A percentile compares a stretch with the other conserved stretches of the same genome.
Conservation (phyloP, 345 rosid species). For the Gossypium thurberi region DNA sequence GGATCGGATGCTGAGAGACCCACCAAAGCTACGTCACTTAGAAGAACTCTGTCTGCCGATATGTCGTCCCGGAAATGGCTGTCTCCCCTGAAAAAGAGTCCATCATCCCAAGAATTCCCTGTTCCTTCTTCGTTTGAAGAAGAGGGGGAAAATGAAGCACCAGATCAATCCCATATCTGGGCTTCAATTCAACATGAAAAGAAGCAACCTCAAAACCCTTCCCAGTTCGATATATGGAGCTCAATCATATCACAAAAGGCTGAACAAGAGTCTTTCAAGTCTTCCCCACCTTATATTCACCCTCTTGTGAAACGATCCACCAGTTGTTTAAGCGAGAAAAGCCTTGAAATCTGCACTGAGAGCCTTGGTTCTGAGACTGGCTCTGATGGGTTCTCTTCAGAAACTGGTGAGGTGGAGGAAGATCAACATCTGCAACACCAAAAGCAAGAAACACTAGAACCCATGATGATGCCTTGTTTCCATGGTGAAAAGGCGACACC, state of each 20-base stretch:
- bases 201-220: slow-evolving; percentile 22
- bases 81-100: slow-evolving; percentile 48
- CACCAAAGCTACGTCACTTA: slow-evolving; percentile 42
- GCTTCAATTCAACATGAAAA: slow-evolving; percentile 36
- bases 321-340: slow-evolving; percentile 60
- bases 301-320: slow-evolving; percentile 57
- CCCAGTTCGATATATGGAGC: slow-evolving; percentile 56
- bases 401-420: slow-evolving; percentile 36
- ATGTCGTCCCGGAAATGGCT: slow-evolving; percentile 78
- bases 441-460: slow-evolving; percentile 3
- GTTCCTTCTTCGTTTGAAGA: slow-evolving; percentile 16
- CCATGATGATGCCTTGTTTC: slow-evolving; percentile 3
- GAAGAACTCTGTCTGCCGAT: slow-evolving; percentile 78
- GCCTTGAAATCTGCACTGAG: slow-evolving; percentile 90
- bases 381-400: slow-evolving; percentile 75
- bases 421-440: slow-evolving; percentile 14
- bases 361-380: slow-evolving; percentile 99
- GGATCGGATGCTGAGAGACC: slow-evolving; percentile 25
- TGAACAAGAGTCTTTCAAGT: slow-evolving; percentile 24
- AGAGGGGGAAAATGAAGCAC: slow-evolving; percentile 11
- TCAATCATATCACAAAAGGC: slow-evolving; percentile 47
- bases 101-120: slow-evolving; percentile 44
- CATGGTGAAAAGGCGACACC: slow-evolving; percentile 19
- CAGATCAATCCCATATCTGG: slow-evolving; percentile 41
- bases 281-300: slow-evolving; percentile 57